Conservation (phyloP, 345 rosid species). For the Sonneratia alba region DNA sequence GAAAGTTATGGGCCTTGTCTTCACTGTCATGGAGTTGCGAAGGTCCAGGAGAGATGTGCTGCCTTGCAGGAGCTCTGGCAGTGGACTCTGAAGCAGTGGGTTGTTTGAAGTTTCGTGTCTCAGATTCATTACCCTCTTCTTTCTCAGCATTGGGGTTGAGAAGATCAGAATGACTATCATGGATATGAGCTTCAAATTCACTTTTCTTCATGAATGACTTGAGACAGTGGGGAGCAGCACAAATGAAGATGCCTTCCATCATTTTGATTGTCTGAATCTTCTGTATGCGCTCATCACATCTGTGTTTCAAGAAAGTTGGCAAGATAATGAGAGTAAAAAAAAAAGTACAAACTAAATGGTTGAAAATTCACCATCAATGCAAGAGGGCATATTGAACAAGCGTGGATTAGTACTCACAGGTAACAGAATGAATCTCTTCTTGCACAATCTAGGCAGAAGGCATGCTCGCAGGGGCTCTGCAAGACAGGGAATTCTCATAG, state of each 20-base stretch:
- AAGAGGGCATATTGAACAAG: background rate
- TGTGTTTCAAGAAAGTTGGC: conserved; percentile 13
- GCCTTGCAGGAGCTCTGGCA: conserved; percentile 50
- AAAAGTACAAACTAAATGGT: background rate
- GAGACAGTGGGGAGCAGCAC: conserved; percentile 99
- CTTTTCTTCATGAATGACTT: conserved; percentile 72
- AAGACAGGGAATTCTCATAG: conserved; percentile 12
- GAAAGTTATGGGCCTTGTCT: conserved; percentile 43
- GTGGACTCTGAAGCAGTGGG: conserved; percentile 64
- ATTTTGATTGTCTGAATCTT: conserved; percentile 93
- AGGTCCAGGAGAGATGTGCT: conserved; percentile 36
- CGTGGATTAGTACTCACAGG: conserved; percentile 45
- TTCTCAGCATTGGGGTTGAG: conserved; percentile 56
- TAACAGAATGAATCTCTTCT: conserved; percentile 92
- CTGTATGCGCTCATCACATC: conserved; percentile 94
- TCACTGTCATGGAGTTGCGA: conserved; percentile 51
- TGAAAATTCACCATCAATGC: background rate
- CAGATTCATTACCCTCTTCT: conserved; percentile 66
- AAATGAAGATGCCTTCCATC: conserved; percentile 93
- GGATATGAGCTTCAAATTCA: conserved; percentile 77
- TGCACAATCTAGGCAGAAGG: conserved; percentile 89
- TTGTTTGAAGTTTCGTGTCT: conserved; percentile 58
- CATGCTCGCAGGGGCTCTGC: conserved; percentile 96
- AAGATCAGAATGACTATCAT: conserved; percentile 52
- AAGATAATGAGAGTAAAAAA: background rate